Evolutionary conservation across 768 basidiomycete species (phyloP).

Genomic region (Rhodotorula sphaerocarpa): DNA sequence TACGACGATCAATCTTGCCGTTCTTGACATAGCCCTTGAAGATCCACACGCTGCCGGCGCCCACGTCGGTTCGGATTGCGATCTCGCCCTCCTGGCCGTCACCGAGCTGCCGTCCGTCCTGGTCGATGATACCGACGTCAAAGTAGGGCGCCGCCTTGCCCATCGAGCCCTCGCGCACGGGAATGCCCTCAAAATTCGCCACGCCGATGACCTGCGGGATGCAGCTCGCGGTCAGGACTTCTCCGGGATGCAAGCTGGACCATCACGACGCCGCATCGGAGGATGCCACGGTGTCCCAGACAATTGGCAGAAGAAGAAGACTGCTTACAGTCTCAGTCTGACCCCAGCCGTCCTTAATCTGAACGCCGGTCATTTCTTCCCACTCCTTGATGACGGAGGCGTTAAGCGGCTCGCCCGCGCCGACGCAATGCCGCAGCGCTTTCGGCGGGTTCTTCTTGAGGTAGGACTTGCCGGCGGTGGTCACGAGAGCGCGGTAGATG

Average conservation of each 20-base stretch:
- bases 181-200: conserved; percentile 5
- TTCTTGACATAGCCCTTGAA: conserved; percentile 34
- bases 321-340: conserved; percentile 29
- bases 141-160: conserved; percentile 19
- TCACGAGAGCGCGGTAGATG: conserved; percentile 27
- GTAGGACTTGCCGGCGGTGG: conserved; percentile 4
- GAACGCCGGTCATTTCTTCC: conserved; percentile 8
- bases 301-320: too few species aligned
- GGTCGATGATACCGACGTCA: conserved; percentile 24
- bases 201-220: too few species aligned
- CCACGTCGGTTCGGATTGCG: conserved; percentile 15
- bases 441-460: conserved; percentile 7
- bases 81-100: conserved; percentile 27
- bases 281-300: too few species aligned
- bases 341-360: conserved; percentile 28
- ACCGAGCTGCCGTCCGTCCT: conserved; percentile 10
- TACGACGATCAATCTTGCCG: conserved; percentile 28
- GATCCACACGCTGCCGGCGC: conserved; percentile 19
- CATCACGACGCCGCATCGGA: too few species aligned
- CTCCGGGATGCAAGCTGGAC: background rate
- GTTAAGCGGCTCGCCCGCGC: conserved; percentile 35
- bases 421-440: conserved; percentile 18
- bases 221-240: too few species aligned
- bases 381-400: conserved; percentile 24
- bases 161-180: conserved; percentile 20